Conservation (phyloP, 163 green algal species). For the Volvox carteri region DNA sequence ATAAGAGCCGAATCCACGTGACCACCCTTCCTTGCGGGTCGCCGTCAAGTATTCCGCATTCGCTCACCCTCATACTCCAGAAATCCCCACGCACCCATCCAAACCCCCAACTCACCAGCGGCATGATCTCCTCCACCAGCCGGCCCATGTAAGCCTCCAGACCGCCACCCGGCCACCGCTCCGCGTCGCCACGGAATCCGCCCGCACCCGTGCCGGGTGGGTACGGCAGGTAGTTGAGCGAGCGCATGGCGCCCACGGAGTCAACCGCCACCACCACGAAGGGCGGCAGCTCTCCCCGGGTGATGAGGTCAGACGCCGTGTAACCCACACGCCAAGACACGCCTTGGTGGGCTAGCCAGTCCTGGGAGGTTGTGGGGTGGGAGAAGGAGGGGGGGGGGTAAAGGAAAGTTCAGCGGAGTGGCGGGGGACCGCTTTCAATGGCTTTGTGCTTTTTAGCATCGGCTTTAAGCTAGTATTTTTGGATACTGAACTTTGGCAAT, state of each 20-base stretch:
- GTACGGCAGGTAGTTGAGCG: constrained; percentile 70
- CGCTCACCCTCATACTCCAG: too few species aligned
- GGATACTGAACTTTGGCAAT: too few species aligned
- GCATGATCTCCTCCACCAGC: constrained; percentile 65
- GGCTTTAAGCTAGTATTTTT: too few species aligned
- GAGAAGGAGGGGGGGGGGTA: background rate
- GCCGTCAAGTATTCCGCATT: too few species aligned
- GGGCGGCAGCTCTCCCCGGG: constrained; percentile 61
- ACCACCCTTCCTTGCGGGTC: too few species aligned
- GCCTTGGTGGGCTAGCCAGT: constrained; percentile 69
- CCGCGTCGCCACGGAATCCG: constrained; percentile 59
- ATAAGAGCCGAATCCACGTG: too few species aligned
- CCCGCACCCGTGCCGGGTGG: constrained; percentile 53
- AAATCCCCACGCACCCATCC: too few species aligned
- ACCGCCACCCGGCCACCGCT: constrained; percentile 67
- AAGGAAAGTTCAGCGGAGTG: background rate
- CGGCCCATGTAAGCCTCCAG: constrained; percentile 57
- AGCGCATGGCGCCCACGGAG: constrained; percentile 58
- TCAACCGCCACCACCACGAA: constrained; percentile 75
- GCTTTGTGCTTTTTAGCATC: too few species aligned
- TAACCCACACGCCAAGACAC: constrained; percentile 66
- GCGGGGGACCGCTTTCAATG: too few species aligned
- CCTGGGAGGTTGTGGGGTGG: constrained; percentile 19
- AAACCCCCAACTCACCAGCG: too few species aligned
- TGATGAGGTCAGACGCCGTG: constrained; percentile 57